Conservation (phyloP, 495 filamentous ascomycete genomes). For the Penicillium silybi region DNA sequence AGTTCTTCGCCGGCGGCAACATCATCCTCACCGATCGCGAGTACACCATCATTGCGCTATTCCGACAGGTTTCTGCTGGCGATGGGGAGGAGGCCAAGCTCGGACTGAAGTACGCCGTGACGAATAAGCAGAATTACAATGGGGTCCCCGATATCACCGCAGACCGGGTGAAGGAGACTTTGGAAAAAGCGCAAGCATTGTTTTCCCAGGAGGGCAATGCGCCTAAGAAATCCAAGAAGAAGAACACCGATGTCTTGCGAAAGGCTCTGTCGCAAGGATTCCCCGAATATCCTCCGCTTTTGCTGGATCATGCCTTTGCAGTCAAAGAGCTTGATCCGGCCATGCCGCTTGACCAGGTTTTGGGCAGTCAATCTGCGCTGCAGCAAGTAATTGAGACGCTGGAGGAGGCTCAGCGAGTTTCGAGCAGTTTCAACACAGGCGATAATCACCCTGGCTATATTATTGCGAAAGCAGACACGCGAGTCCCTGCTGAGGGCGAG, state of each 20-base stretch:
- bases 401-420: conserved; percentile 53
- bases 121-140: conserved; percentile 74
- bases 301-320: conserved; percentile 82
- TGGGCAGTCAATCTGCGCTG: conserved; percentile 61
- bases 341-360: conserved; percentile 60
- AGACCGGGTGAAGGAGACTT: conserved; percentile 62
- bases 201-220: conserved; percentile 45
- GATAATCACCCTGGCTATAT: conserved; percentile 68
- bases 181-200: conserved; percentile 61
- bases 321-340: conserved; percentile 62
- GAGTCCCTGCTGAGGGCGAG: conserved; percentile 34
- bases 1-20: conserved; percentile 97
- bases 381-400: conserved; percentile 61
- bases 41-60: conserved; percentile 68
- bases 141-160: conserved; percentile 71
- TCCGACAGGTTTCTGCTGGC: conserved; percentile 70
- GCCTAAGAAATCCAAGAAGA: conserved; percentile 74
- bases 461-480: conserved; percentile 63
- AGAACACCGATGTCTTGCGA: conserved; percentile 70
- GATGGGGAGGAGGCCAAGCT: conserved; percentile 72
- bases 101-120: conserved; percentile 73
- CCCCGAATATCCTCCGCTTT: conserved; percentile 77
- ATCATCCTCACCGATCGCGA: conserved; percentile 85
- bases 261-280: conserved; percentile 78
- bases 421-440: conserved; percentile 39